phyloP scores from a whole-genome alignment of 305 asterid genomes.

The Solanum chacoense region DNA sequence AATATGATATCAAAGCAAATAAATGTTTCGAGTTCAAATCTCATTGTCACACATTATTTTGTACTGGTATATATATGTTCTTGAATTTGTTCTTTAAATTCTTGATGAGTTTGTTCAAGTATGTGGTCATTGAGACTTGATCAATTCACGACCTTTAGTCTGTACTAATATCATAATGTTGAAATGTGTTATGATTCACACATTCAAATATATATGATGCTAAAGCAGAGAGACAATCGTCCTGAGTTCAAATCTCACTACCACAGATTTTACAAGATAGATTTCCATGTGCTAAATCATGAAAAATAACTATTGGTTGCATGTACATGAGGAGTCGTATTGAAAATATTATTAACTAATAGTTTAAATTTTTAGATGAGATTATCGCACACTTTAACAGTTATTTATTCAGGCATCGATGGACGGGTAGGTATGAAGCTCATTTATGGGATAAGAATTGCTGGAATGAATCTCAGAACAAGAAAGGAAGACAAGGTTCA shows the following conservation, averaged over 20 bases:
- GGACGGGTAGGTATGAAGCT: conserved; percentile 90
- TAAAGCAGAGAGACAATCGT: accelerated
- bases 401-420: conserved; percentile 50
- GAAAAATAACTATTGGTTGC: background rate
- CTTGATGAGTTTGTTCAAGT: background rate
- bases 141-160: background rate
- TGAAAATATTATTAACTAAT: background rate
- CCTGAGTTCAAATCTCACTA: background rate
- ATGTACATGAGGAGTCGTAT: background rate
- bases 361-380: background rate
- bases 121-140: background rate
- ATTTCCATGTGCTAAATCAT: background rate
- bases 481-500: conserved; percentile 92
- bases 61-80: background rate
- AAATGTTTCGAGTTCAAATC: accelerated
- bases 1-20: background rate
- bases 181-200: background rate
- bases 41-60: background rate
- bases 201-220: background rate
- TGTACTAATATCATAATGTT: background rate
- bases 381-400: background rate
- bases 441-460: conserved; percentile 91
- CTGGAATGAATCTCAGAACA: conserved; percentile 84
- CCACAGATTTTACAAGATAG: background rate
- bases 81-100: background rate